These are phyloP conservation scores for Tetrahymena malaccensis DNA, from an alignment of 73 alveolate genomes.

Conservation along the genomic window DNA sequence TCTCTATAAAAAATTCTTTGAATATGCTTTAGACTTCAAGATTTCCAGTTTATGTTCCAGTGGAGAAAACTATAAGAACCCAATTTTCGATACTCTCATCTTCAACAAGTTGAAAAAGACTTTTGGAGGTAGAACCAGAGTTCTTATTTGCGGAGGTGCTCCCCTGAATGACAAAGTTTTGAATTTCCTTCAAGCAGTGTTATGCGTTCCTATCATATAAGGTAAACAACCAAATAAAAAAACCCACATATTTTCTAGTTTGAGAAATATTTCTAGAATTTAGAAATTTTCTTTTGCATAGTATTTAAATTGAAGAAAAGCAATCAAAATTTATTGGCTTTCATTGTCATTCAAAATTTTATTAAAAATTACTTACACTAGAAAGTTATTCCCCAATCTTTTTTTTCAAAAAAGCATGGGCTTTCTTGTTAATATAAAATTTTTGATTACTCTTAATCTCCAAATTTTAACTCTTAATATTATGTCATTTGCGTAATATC, in stretches of 20 bases:
- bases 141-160: slow-evolving; percentile 68
- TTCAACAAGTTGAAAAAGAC: slow-evolving; percentile 49
- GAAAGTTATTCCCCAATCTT: not conserved
- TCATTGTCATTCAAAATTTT: not conserved
- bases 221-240: slow-evolving; percentile 29
- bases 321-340: not conserved
- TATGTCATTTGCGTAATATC: not conserved
- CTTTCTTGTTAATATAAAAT: not conserved
- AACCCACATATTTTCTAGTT: not conserved
- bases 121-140: slow-evolving; percentile 66
- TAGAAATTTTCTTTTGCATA: not conserved
- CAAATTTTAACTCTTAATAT: not conserved
- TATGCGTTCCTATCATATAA: slow-evolving; percentile 60
- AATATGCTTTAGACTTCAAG: slow-evolving; percentile 40
- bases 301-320: not conserved
- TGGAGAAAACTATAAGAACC: slow-evolving; percentile 35
- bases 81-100: slow-evolving; percentile 41
- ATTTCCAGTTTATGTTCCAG: not conserved
- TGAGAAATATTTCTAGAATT: not conserved
- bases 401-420: not conserved
- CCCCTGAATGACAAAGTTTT: slow-evolving; percentile 59
- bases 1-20: slow-evolving; percentile 15
- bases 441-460: not conserved
- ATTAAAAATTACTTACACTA: not conserved
- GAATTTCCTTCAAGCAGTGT: slow-evolving; percentile 42